These are phyloP conservation scores for Torulaspora pretoriensis DNA, from an alignment of 1,139 yeast genomes.

Conservation along the genomic window DNA sequence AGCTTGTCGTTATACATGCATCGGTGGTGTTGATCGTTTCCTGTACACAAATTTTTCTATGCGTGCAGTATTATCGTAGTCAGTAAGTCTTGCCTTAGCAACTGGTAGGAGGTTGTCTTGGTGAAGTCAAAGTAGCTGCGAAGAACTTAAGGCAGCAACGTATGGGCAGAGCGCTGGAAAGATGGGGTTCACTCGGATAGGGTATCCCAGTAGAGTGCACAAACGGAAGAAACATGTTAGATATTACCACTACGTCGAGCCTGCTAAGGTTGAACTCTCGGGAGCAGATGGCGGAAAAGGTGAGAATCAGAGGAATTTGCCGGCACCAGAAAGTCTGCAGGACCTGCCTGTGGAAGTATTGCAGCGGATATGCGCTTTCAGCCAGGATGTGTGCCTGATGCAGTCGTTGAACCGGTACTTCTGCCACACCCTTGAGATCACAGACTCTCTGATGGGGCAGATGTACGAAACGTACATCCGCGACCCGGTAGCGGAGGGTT, in stretches of 20 bases:
- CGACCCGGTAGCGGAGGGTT: not conserved
- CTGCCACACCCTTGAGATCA: conserved; percentile 5
- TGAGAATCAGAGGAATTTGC: not conserved
- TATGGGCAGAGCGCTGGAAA: not conserved
- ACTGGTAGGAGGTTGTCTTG: too few species aligned
- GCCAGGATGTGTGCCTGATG: conserved; percentile 9
- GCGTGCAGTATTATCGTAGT: too few species aligned
- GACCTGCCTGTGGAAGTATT: conserved; percentile 15
- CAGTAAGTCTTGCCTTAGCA: too few species aligned
- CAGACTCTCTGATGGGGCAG: conserved; percentile 6
- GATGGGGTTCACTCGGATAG: conserved; percentile 25
- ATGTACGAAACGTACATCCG: conserved; percentile 9
- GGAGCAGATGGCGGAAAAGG: not conserved
- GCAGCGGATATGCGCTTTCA: conserved; percentile 12
- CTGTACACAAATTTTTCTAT: too few species aligned
- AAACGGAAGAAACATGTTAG: conserved; percentile 3
- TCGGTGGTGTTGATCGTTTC: too few species aligned
- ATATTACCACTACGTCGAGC: not conserved
- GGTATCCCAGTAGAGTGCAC: conserved; percentile 18
- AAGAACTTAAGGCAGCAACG: not conserved
- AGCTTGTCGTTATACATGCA: too few species aligned
- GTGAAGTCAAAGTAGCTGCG: too few species aligned
- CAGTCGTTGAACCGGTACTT: conserved; percentile 8
- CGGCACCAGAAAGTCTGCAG: conserved; percentile 1
- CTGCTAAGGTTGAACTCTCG: too few species aligned